Percentiles rank a stretch among this genome's conserved stretches.
These are phyloP conservation scores for Lodderomyces metapsilosis DNA, from an alignment of 1,139 yeast genomes.

Conservation along the genomic window DNA sequence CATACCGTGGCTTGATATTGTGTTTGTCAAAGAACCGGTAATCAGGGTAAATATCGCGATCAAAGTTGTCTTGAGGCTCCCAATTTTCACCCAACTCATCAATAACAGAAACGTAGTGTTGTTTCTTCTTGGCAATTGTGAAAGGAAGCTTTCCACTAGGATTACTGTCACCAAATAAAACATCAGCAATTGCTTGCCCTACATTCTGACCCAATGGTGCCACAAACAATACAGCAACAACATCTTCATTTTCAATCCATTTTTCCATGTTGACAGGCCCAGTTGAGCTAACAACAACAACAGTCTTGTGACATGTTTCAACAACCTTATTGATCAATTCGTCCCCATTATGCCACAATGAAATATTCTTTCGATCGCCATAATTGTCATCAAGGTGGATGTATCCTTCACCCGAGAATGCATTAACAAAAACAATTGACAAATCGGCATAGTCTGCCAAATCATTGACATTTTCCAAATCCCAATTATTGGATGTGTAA, in stretches of 20 bases:
- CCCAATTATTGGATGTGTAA: slow-evolving; percentile 42
- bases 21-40: slow-evolving; percentile 57
- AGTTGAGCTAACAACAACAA: slow-evolving; percentile 56
- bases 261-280: slow-evolving; percentile 61
- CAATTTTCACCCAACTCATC: slow-evolving; percentile 37
- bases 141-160: slow-evolving; percentile 67
- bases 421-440: slow-evolving; percentile 50
- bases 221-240: slow-evolving; percentile 54
- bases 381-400: slow-evolving; percentile 55
- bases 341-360: slow-evolving; percentile 64
- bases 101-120: slow-evolving; percentile 53
- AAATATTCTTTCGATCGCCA: slow-evolving; percentile 58
- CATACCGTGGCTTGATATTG: slow-evolving; percentile 55
- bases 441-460: slow-evolving; percentile 51
- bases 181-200: slow-evolving; percentile 42
- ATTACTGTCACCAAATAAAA: slow-evolving; percentile 54
- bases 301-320: slow-evolving; percentile 48
- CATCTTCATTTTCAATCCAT: slow-evolving; percentile 58
- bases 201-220: slow-evolving; percentile 60
- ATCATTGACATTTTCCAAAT: slow-evolving; percentile 41
- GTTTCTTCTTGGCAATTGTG: slow-evolving; percentile 56
- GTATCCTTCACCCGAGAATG: slow-evolving; percentile 61
- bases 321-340: slow-evolving; percentile 50
- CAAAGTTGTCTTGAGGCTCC: slow-evolving; percentile 50
- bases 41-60: slow-evolving; percentile 51